Base-by-base conservation (phyloP, 176 grass and related monocot genomes). In the Zea mays region DNA sequence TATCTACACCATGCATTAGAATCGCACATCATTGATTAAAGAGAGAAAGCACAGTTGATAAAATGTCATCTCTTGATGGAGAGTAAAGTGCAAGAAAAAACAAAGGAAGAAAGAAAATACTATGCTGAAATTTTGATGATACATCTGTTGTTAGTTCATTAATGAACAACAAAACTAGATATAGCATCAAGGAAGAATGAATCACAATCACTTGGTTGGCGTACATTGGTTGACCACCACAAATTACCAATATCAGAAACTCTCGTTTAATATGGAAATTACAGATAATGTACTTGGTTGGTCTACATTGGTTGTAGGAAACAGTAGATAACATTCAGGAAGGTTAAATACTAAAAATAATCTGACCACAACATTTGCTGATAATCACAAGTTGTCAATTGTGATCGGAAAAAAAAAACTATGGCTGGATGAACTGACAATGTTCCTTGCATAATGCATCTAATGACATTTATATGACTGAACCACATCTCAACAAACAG, bases 231-330 rank as follows among this genome's bases (percentile, higher is more conserved):
- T 72, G 47, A 72, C 33, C 6, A 39, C 49, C 7, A 6, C 50
- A 56, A 19, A 71, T 71, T 16, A 34, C 45, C 69, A 73, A 54
- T 51, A 73, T n/a, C 36, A 73, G 49, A 73, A 40, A 57, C 50
- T 73, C 49, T 56, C 1, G 35, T 19, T 19, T 7, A 51, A 50
- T 51, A 69, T 16, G 8, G 1, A 70, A 70, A 71, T 17, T 50
- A 14, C 33, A 71, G 65, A 4, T 67, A 68, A 45, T 21, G 41
- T 12, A 45, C 15, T 17, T 66, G 63, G 15, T 43, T 69, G 43
- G 21, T 21, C 44, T 27, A 61, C 15, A 65, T 17, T 17, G 47
- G 10, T 35, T 71, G 21, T 71, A 49, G 44, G 47, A 71, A 35
- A 49, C 6, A 2, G 12, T 35, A 71, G 42, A 41, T 67, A 47